A percentile compares a stretch with the other conserved stretches of the same genome.
phyloP scores from a whole-genome alignment of 345 rosid genomes.

The Dipteronia sinensis region DNA sequence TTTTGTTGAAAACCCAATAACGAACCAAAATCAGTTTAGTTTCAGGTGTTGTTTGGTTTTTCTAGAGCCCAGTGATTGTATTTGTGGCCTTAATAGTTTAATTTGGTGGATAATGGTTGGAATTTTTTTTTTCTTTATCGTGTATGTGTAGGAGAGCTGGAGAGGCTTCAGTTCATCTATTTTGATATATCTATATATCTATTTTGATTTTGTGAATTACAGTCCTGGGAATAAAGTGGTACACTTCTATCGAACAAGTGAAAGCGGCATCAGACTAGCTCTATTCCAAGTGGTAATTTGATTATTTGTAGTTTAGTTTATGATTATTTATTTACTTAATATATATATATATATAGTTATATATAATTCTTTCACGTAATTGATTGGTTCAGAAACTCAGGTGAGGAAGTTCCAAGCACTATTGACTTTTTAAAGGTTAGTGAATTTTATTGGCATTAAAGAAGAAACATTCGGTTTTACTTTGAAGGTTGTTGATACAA shows the following conservation, averaged over 20 bases:
- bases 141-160: no score
- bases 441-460: neutral
- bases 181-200: no score
- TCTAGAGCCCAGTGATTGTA: no score
- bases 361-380: neutral
- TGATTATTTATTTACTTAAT: neutral
- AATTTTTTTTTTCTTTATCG: no score
- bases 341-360: no score
- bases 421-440: slow-evolving; percentile 68
- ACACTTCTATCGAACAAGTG: slow-evolving; percentile 61
- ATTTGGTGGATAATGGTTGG: no score
- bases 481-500: neutral
- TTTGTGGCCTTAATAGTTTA: no score
- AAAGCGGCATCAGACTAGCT: slow-evolving; percentile 64
- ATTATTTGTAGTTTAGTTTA: neutral
- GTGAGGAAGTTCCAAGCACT: slow-evolving; percentile 42
- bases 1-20: no score
- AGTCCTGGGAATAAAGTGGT: slow-evolving; percentile 67
- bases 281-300: no score
- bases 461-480: neutral
- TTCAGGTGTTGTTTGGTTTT: no score
- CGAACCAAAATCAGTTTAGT: no score
- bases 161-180: no score
- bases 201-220: slow-evolving; percentile 16
- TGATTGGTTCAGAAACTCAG: slow-evolving; percentile 56